Conservation (phyloP, 257 asterid genomes). For the Vinca minor region DNA sequence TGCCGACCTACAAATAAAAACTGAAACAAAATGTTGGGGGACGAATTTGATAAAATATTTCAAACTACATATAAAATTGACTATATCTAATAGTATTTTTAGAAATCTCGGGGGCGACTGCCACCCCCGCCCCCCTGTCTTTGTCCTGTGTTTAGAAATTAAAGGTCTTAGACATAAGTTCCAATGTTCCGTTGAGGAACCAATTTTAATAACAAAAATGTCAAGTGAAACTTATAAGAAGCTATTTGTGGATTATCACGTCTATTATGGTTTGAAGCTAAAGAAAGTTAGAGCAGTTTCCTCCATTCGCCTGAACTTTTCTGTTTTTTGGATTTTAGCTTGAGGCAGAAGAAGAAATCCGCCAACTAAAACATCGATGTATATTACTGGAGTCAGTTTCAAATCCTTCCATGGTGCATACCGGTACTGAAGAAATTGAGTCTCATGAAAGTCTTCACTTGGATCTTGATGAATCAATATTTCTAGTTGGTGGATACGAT, state of each 20-base stretch:
- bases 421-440: constrained; percentile 23
- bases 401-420: constrained; percentile 20
- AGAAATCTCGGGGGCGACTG: no score
- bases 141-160: neutral
- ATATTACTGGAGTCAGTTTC: constrained; percentile 39
- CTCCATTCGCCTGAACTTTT: neutral
- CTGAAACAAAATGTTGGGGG: no score
- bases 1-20: no score
- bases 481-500: constrained; percentile 72
- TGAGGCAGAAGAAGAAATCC: constrained; percentile 51
- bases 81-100: no score
- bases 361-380: constrained; percentile 34
- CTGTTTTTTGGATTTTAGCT: constrained; percentile 35
- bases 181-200: neutral
- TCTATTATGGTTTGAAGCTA: neutral
- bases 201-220: neutral
- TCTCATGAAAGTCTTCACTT: constrained; percentile 31
- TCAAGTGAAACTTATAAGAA: neutral
- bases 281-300: neutral
- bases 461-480: constrained; percentile 41
- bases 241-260: neutral
- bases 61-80: no score
- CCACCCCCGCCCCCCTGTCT: no score
- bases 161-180: neutral
- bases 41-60: no score